A percentile compares a stretch with the other conserved stretches of the same genome.
Evolutionary conservation across 1,284 basidiomycete genomes (phyloP).

Genomic region (Fistulinella cinereoalba): DNA sequence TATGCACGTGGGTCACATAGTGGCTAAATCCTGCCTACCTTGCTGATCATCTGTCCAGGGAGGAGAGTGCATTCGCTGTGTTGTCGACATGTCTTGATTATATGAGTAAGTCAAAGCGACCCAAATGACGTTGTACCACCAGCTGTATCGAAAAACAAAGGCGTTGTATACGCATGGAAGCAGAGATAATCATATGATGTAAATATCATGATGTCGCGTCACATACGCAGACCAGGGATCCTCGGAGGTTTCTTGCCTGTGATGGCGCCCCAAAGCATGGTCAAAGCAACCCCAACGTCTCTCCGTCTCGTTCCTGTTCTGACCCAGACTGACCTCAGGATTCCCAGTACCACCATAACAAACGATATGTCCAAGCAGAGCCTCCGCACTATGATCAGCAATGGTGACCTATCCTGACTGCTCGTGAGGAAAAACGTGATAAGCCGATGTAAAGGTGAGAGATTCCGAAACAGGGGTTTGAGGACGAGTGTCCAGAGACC

Average conservation of each 20-base stretch:
- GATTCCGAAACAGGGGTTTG: conserved; percentile 52
- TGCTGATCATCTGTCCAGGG: conserved; percentile 41
- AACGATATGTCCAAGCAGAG: conserved; percentile 75
- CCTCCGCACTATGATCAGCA: conserved; percentile 62
- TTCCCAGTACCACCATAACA: conserved; percentile 53
- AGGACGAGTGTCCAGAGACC: conserved; percentile 78
- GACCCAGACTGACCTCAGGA: conserved; percentile 60
- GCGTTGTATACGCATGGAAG: background rate
- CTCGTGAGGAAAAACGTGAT: conserved; percentile 54
- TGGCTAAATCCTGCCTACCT: background rate
- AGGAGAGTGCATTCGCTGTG: conserved; percentile 91
- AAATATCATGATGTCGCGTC: conserved; percentile 10
- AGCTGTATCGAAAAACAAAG: background rate
- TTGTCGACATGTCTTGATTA: conserved; percentile 69
- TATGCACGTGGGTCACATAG: conserved; percentile 79
- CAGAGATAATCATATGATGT: conserved; percentile 1
- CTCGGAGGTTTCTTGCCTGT: conserved; percentile 50
- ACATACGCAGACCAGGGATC: conserved; percentile 39
- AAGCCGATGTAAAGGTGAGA: conserved; percentile 47
- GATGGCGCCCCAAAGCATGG: conserved; percentile 67
- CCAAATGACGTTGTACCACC: too few relatives aligned
- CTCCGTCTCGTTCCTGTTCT: conserved; percentile 62
- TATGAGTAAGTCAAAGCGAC: too few relatives aligned
- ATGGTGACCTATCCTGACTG: conserved; percentile 55
- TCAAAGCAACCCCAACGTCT: conserved; percentile 63